Conservation (phyloP, 2,329 filamentous ascomycete species). For the Exophiala mesophila region DNA sequence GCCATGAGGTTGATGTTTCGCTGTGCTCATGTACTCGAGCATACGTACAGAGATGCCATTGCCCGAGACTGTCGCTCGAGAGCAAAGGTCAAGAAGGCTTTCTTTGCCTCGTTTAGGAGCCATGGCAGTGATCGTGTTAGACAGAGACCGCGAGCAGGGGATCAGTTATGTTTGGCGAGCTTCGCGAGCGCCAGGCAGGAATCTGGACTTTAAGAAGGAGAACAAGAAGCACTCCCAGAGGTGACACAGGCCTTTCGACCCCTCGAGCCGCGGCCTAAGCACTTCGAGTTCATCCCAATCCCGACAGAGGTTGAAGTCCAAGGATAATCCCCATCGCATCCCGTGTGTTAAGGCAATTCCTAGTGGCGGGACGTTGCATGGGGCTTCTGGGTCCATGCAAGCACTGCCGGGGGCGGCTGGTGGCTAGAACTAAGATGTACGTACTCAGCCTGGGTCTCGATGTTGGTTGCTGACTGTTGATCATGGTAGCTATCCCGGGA, state of each 20-base stretch:
- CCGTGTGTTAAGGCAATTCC: background rate
- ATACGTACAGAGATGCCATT: constrained; percentile 62
- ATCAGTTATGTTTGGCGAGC: no score
- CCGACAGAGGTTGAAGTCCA: no score
- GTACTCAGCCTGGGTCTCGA: no score
- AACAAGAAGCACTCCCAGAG: no score
- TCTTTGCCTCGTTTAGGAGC: constrained; percentile 28
- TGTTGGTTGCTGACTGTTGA: no score
- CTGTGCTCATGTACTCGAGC: constrained; percentile 58
- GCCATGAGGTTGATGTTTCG: constrained; percentile 51
- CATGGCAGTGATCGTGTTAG: constrained; percentile 10
- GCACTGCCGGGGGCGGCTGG: no score
- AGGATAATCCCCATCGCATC: no score
- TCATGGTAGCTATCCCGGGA: no score
- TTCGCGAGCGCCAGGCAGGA: background rate
- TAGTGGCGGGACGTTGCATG: background rate
- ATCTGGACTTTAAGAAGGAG: background rate
- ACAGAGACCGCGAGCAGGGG: background rate
- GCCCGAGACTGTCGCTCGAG: constrained; percentile 54
- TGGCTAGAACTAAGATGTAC: no score
- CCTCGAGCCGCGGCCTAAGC: no score
- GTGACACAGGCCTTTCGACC: no score
- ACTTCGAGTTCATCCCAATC: no score
- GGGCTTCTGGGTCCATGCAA: background rate
- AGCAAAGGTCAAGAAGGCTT: constrained; percentile 49